Conservation (phyloP, 78 protist genomes). For the Isochrysis galbana region DNA sequence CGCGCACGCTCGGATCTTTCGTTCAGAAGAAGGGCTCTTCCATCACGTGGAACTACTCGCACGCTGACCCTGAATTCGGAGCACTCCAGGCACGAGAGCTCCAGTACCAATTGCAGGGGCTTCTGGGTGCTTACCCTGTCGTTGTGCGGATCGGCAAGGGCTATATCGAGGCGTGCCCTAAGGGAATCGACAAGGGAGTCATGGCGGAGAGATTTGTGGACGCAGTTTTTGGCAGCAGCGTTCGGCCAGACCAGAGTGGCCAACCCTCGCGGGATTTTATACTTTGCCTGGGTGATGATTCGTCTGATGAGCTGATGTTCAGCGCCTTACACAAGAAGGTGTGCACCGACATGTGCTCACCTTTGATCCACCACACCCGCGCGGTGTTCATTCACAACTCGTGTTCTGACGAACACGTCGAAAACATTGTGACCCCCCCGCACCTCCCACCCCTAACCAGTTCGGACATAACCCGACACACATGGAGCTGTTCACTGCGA, state of each 20-base stretch:
- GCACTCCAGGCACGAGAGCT: slow-evolving; percentile 15
- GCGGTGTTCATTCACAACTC: too few species aligned
- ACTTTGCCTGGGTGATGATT: slow-evolving; percentile 21
- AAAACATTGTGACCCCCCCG: too few species aligned
- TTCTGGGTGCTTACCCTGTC: neutral
- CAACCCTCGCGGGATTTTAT: neutral
- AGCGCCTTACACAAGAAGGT: neutral
- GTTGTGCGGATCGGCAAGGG: slow-evolving; percentile 1
- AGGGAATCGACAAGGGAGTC: slow-evolving; percentile 14
- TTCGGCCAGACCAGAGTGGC: neutral
- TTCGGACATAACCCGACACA: too few species aligned
- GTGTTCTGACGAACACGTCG: too few species aligned
- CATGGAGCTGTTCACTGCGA: neutral
- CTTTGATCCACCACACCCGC: too few species aligned
- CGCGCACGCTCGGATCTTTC: slow-evolving; percentile 65
- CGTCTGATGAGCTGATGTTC: slow-evolving; percentile 26
- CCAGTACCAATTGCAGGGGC: neutral
- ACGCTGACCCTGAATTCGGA: slow-evolving; percentile 80
- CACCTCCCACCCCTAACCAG: too few species aligned
- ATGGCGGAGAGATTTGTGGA: neutral
- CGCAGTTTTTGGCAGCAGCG: neutral
- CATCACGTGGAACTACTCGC: slow-evolving; percentile 67
- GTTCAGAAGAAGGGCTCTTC: slow-evolving; percentile 68
- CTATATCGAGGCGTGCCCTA: neutral
- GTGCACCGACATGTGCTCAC: neutral